Evolutionary conservation across 768 basidiomycete species (phyloP).

Genomic region (Auriculariales sp.): DNA sequence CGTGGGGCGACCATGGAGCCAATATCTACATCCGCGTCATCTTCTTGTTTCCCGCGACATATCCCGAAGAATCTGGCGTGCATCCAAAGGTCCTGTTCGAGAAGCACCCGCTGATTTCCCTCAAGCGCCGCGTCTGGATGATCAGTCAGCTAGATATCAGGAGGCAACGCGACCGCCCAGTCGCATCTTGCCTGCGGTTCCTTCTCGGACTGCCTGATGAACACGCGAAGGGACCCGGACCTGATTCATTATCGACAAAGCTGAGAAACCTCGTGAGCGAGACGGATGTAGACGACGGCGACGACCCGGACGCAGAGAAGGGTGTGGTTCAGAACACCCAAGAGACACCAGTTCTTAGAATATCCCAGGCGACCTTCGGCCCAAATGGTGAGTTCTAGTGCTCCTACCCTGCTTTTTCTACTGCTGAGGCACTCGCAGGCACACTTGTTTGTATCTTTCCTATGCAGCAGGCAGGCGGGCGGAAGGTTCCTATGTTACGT

Average conservation of each 20-base stretch:
- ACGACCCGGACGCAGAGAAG: slow-evolving; percentile 39
- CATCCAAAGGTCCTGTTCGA: slow-evolving; percentile 72
- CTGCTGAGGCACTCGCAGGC: slow-evolving; percentile 28
- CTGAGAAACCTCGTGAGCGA: slow-evolving; percentile 46
- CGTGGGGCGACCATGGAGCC: slow-evolving; percentile 80
- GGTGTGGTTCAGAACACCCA: slow-evolving; percentile 19
- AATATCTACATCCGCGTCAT: slow-evolving; percentile 78
- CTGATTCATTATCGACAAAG: slow-evolving; percentile 17
- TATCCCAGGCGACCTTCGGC: slow-evolving; percentile 79
- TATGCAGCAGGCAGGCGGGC: slow-evolving; percentile 47
- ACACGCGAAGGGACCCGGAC: slow-evolving; percentile 29
- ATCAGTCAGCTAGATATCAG: slow-evolving; percentile 61
- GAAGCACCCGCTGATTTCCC: slow-evolving; percentile 63
- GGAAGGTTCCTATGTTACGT: slow-evolving; percentile 33
- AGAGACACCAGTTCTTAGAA: slow-evolving; percentile 47
- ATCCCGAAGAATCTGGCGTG: slow-evolving; percentile 53
- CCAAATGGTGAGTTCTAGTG: slow-evolving; percentile 49
- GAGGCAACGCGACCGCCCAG: slow-evolving; percentile 61
- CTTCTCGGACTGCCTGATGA: slow-evolving; percentile 58
- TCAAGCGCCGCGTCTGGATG: slow-evolving; percentile 64
- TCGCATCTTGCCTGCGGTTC: slow-evolving; percentile 73
- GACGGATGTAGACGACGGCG: slow-evolving; percentile 40
- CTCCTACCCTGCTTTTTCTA: not conserved
- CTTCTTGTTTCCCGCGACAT: slow-evolving; percentile 77
- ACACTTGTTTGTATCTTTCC: slow-evolving; percentile 81